These are phyloP conservation scores for Arctium lappa DNA, from an alignment of 129 eudicot species.

Conservation along the genomic window DNA sequence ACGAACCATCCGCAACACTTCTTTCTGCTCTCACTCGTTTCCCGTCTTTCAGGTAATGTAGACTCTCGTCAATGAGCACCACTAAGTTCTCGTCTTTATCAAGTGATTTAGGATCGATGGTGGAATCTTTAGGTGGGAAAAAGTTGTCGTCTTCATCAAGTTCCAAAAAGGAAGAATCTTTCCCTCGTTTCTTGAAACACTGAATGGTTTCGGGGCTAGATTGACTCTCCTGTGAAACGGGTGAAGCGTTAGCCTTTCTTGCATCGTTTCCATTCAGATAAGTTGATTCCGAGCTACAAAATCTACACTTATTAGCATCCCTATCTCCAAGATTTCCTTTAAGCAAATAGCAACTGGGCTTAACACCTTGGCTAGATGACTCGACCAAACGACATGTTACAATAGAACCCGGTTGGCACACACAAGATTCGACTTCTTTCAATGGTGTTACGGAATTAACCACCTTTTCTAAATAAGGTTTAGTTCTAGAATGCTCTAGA, in stretches of 20 bases:
- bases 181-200: conserved; percentile 38
- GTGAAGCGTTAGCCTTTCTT: conserved; percentile 49
- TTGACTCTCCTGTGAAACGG: conserved; percentile 83
- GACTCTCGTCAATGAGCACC: conserved; percentile 54
- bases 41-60: conserved; percentile 46
- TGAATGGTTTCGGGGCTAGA: conserved; percentile 38
- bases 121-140: conserved; percentile 32
- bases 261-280: conserved; percentile 34
- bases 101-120: conserved; percentile 32
- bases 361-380: conserved; percentile 61
- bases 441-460: conserved; percentile 30
- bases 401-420: conserved; percentile 25
- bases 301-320: conserved; percentile 24
- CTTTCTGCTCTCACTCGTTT: conserved; percentile 37
- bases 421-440: conserved; percentile 36
- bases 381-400: conserved; percentile 67
- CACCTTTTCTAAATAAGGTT: conserved; percentile 32
- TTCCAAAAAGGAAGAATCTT: conserved; percentile 43
- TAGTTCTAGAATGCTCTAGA: conserved; percentile 40
- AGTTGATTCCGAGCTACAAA: conserved; percentile 22
- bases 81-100: conserved; percentile 54
- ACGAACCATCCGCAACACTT: conserved; percentile 26
- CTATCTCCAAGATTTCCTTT: conserved; percentile 40
- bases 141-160: conserved; percentile 46
- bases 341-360: conserved; percentile 60